phyloP scores from a whole-genome alignment of 345 rosid genomes.

The Boechera stricta region DNA sequence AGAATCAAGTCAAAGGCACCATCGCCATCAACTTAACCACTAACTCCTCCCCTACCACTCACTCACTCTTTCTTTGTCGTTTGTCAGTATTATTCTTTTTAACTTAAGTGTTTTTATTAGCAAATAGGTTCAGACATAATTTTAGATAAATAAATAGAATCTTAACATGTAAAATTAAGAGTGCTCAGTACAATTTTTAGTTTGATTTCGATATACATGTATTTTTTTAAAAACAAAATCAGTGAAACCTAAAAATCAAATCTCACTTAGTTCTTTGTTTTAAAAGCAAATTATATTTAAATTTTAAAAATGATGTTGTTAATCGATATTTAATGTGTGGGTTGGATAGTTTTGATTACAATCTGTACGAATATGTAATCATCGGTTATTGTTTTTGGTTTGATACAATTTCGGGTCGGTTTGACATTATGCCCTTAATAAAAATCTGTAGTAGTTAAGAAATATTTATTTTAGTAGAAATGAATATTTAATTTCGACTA shows the following conservation, averaged over 20 bases:
- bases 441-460: not conserved
- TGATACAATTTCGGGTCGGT: not conserved
- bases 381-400: not conserved
- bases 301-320: not conserved
- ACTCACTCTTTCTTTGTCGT: constrained; percentile 42
- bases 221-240: not conserved
- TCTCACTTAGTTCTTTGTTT: not conserved
- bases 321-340: not conserved
- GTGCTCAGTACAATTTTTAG: not conserved
- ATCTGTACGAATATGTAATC: not conserved
- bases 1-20: constrained; percentile 47
- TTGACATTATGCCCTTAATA: not conserved
- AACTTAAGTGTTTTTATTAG: not conserved
- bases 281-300: not conserved
- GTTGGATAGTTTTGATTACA: not conserved
- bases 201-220: not conserved
- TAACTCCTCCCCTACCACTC: constrained; percentile 21
- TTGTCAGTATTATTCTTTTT: constrained; percentile 8
- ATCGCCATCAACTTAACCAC: constrained; percentile 48
- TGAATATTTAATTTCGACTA: not conserved
- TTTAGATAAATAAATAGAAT: not conserved
- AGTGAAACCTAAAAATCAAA: not conserved
- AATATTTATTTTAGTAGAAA: not conserved
- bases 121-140: constrained; percentile 28
- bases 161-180: not conserved